Base-by-base conservation (phyloP, 805 yeast species). In the Starmerella vitae region DNA sequence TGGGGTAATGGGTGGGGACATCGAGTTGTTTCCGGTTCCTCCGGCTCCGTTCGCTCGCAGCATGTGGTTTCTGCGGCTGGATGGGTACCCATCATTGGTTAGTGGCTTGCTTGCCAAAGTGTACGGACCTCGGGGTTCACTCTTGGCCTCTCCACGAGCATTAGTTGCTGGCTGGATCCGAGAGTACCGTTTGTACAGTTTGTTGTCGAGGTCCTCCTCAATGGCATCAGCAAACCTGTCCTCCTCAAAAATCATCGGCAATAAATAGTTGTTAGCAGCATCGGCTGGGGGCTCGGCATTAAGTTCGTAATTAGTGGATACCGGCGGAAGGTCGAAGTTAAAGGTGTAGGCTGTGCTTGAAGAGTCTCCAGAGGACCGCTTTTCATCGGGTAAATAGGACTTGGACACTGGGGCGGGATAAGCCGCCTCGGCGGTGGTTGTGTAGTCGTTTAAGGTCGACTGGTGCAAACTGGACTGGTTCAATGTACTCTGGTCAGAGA, bases 201-300 rank as follows among this genome's bases (percentile, higher is more conserved):
- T 50, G 34, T 44, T 28, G 20, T 57, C 58, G 35, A 58, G 48
- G 37, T 58, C 64, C 30, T 59, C 59, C 43, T 58, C 63, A 8
- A 59, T 47, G 13, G 63, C 61, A 38, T 57, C 62, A 2, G 62
- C 61, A 41, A 61, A 60, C 33, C 61, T 35, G 36, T 59, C 64
- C 30, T 61, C 65, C 35, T 61, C 65, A 36, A 61, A 61, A 20
- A 60, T 59, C 62, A 59, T 59, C 1, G 65, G 65, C 45, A 61
- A 38, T 19, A 58, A 41, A 36, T 51, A 55, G 10, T 39, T 43
- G 30, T 39, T 20, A 20, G 20, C 17, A 20, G 24, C 18, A 12
- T 26, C 15, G 20, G 12, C 17, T 14, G 20, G 13, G 21, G 26
- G 14, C 4, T 17, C 22, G 15, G 24, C 8, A 28, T 14, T n/a